These are phyloP conservation scores for Acer negundo DNA, from an alignment of 345 rosid species.

Conservation along the genomic window DNA sequence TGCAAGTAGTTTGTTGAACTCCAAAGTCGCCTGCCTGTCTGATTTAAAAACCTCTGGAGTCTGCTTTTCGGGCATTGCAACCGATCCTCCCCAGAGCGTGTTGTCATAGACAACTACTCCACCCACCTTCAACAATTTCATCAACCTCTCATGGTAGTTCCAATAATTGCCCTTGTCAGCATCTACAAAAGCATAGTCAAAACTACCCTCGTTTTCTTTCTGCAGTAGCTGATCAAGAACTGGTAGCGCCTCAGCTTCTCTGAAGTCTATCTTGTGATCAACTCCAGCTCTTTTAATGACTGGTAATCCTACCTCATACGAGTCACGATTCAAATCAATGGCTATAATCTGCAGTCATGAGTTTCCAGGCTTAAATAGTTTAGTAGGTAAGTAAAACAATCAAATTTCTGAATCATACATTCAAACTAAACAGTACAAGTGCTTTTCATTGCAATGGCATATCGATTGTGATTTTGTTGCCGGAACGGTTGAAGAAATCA, in stretches of 20 bases:
- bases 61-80: slow-evolving; percentile 36
- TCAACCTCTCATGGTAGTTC: slow-evolving; percentile 57
- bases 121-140: slow-evolving; percentile 58
- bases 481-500: background rate
- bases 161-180: slow-evolving; percentile 54
- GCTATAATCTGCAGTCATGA: slow-evolving; percentile 42
- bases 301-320: slow-evolving; percentile 58
- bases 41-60: slow-evolving; percentile 18
- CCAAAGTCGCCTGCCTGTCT: slow-evolving; percentile 23
- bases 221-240: slow-evolving; percentile 43
- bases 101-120: slow-evolving; percentile 58
- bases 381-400: background rate
- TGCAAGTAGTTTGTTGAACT: slow-evolving; percentile 46
- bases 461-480: background rate
- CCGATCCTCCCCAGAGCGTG: slow-evolving; percentile 58
- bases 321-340: slow-evolving; percentile 43
- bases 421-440: background rate
- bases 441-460: background rate
- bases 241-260: slow-evolving; percentile 42
- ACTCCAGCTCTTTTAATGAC: slow-evolving; percentile 57
- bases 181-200: slow-evolving; percentile 61
- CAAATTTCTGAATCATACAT: background rate
- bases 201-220: slow-evolving; percentile 38
- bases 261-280: slow-evolving; percentile 59
- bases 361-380: background rate